These are phyloP conservation scores for Paratinospora sagittata DNA, from an alignment of 164 flowering plant genomes.

Conservation along the genomic window DNA sequence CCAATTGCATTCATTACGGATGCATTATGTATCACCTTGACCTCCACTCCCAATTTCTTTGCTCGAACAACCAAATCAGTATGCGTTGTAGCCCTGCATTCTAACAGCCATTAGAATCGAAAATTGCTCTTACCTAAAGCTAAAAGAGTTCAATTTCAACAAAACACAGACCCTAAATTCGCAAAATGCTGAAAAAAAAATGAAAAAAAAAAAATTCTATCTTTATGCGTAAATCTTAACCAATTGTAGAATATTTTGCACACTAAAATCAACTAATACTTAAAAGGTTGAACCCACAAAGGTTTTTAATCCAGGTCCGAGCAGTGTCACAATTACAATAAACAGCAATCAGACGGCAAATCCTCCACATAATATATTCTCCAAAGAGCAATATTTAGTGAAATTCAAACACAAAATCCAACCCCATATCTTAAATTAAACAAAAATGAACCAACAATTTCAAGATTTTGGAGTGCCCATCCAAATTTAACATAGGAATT, in stretches of 20 bases:
- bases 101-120: slow-evolving; percentile 1
- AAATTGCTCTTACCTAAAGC: neutral
- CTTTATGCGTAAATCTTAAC: neutral
- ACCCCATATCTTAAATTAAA: neutral
- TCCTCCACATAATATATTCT: too few species aligned
- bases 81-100: slow-evolving; percentile 86
- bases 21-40: slow-evolving; percentile 82
- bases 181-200: neutral
- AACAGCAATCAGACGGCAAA: neutral
- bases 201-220: too few species aligned
- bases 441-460: neutral
- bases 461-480: neutral
- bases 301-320: neutral
- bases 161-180: neutral
- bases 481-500: neutral
- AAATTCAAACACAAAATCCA: too few species aligned
- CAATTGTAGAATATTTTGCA: neutral
- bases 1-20: slow-evolving; percentile 96
- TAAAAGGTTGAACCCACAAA: neutral
- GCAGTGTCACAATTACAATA: neutral
- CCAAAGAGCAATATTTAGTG: too few species aligned
- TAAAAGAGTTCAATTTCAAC: neutral
- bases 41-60: slow-evolving; percentile 66
- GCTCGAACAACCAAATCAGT: slow-evolving; percentile 89
- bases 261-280: neutral